A percentile compares a stretch with the other conserved stretches of the same genome.
These are phyloP conservation scores for Verticillium zaregamsianum DNA, from an alignment of 2,329 filamentous ascomycete species.

Conservation along the genomic window DNA sequence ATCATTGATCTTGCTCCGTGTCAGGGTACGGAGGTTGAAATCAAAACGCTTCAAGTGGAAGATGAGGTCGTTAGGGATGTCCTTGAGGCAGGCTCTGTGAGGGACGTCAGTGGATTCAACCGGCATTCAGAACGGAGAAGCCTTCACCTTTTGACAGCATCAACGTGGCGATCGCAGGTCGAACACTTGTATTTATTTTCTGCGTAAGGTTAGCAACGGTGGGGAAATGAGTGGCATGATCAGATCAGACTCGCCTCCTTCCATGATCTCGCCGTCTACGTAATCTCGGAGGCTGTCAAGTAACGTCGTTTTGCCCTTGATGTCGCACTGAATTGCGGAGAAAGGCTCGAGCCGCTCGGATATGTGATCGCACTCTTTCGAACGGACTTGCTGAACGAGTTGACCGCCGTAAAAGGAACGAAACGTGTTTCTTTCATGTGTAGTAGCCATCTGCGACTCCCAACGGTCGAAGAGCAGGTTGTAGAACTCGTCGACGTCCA, in stretches of 20 bases:
- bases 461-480: conserved; percentile 88
- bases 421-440: conserved; percentile 67
- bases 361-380: conserved; percentile 89
- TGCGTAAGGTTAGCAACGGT: conserved; percentile 21
- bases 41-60: conserved; percentile 91
- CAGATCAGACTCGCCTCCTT: conserved; percentile 58
- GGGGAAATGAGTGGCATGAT: neutral
- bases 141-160: conserved; percentile 76
- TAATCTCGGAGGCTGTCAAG: conserved; percentile 91
- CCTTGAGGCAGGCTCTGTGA: conserved; percentile 76
- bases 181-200: conserved; percentile 99
- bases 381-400: conserved; percentile 91
- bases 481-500: conserved; percentile 98
- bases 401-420: conserved; percentile 87
- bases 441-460: conserved; percentile 71
- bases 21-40: conserved; percentile 71
- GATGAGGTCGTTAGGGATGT: conserved; percentile 89
- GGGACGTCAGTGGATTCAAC: conserved; percentile 2
- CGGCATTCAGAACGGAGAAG: conserved; percentile 12
- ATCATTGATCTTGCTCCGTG: conserved; percentile 92
- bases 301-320: conserved; percentile 82
- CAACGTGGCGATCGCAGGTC: conserved; percentile 80
- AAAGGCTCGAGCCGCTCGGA: conserved; percentile 89
- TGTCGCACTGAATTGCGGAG: conserved; percentile 92
- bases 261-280: conserved; percentile 93